Evolutionary conservation across 1,284 basidiomycete genomes (phyloP), one percentile per base, ranked within the genome.

Genomic region (Pseudozyma pruni): DNA sequence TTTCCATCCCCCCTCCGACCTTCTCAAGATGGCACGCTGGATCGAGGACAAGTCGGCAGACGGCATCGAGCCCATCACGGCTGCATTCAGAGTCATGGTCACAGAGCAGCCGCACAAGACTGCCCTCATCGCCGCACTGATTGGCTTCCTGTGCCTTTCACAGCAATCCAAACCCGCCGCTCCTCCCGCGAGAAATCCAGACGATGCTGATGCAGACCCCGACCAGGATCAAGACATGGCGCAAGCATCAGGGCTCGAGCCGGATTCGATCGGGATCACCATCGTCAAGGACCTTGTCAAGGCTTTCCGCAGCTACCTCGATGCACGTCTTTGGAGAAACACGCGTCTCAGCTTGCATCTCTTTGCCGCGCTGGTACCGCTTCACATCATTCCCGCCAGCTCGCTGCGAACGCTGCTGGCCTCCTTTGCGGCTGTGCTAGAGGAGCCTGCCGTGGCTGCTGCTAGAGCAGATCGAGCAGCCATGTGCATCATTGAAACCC

Each of bases 391-490:
- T 46, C 88, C 90, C 3, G 83, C 89, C 0, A 86, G 88, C 14
- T 93, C 92, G 4, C 86, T 96, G 84, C 85, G 90, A 41, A 86
- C 88, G 8, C 87, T 94, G 11, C 86, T 95, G 23, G 88, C 89
- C 62, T 90, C 91, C 0, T 91, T 95, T 73, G 89, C 90, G 3
- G 86, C 89, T 0, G 93, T 95, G 3, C 84, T 96, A 23, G 91
- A 93, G 71, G 93, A 95, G 80, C 92, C 94, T 67, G 91, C 91
- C 42, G 92, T 93, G 2, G 92, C 92, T 6, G 89, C 92, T 64
- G 89, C 89, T 29, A 87, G 94, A 17, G 92, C 91, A 0, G 91
- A 93, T 81, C 87, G 89, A 43, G 92, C 92, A 0, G 90, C 91
- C 1, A 83, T 93, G 19, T 93, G 91, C 82, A 92, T 93, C 17